Percentiles rank a stretch among this genome's conserved stretches.
phyloP scores from a whole-genome alignment of 139 green algal genomes.

The Micractinium sp. region DNA sequence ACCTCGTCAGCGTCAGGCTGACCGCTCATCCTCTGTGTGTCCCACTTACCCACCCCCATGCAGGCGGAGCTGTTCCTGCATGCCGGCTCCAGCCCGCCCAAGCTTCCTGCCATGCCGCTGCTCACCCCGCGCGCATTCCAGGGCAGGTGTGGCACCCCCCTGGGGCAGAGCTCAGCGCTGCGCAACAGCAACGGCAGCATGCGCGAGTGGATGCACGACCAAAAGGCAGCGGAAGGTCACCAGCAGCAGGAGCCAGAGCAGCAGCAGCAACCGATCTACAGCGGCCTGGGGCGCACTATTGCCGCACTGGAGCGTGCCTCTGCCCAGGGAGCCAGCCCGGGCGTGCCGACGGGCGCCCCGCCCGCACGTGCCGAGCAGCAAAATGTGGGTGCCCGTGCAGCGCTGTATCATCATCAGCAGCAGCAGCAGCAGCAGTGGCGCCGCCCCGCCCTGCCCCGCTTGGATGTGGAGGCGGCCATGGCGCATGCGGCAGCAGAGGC shows the following conservation, averaged over 20 bases:
- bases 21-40: not conserved
- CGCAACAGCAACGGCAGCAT: constrained; percentile 8
- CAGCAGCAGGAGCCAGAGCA: not conserved
- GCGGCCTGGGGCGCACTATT: not conserved
- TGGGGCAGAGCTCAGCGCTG: not conserved
- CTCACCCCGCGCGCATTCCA: constrained; percentile 18
- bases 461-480: constrained; percentile 1
- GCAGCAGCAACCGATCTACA: not conserved
- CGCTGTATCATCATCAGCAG: not conserved
- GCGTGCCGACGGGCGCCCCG: not conserved
- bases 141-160: not conserved
- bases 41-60: too few relatives aligned
- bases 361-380: not conserved
- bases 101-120: constrained; percentile 18
- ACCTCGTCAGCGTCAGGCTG: too few relatives aligned
- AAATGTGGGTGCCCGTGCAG: not conserved
- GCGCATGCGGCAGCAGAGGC: constrained; percentile 22
- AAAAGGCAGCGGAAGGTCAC: not conserved
- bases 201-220: not conserved
- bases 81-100: constrained; percentile 6
- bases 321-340: not conserved
- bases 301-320: not conserved
- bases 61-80: constrained; percentile 11
- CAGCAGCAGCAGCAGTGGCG: not conserved
- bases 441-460: not conserved